Evolutionary conservation across 2,329 filamentous ascomycete genomes (phyloP).

Genomic region (Fusarium sterilihyphosum): DNA sequence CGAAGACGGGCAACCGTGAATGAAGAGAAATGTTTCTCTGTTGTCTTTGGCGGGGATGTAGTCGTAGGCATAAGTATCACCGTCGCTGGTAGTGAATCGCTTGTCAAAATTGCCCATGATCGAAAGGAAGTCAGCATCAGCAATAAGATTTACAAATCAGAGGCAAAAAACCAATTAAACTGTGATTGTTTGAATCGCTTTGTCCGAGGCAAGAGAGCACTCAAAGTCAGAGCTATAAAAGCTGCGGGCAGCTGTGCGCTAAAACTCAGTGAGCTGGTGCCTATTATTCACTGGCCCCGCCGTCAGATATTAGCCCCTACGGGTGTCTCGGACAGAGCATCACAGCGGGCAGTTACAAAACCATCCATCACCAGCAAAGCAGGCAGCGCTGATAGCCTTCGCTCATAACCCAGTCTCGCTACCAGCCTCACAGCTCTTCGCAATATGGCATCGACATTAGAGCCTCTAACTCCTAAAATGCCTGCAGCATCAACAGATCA

Average conservation of each 20-base stretch:
- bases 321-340: neutral
- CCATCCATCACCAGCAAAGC: neutral
- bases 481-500: no score
- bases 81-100: neutral
- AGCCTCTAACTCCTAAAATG: neutral
- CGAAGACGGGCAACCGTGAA: slow-evolving; percentile 35
- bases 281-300: neutral
- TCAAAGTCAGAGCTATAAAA: neutral
- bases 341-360: neutral
- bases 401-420: neutral
- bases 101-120: slow-evolving; percentile 6
- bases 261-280: neutral
- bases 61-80: slow-evolving; percentile 14
- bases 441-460: neutral
- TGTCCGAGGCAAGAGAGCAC: neutral
- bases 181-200: neutral
- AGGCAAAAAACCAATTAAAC: neutral
- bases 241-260: neutral
- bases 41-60: neutral
- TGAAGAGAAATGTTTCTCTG: slow-evolving; percentile 27
- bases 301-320: neutral
- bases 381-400: neutral
- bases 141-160: neutral
- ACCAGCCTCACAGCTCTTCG: rapidly evolving
- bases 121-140: neutral